phyloP scores from a whole-genome alignment of 1,284 basidiomycete species.

The Leccinum variabile region DNA sequence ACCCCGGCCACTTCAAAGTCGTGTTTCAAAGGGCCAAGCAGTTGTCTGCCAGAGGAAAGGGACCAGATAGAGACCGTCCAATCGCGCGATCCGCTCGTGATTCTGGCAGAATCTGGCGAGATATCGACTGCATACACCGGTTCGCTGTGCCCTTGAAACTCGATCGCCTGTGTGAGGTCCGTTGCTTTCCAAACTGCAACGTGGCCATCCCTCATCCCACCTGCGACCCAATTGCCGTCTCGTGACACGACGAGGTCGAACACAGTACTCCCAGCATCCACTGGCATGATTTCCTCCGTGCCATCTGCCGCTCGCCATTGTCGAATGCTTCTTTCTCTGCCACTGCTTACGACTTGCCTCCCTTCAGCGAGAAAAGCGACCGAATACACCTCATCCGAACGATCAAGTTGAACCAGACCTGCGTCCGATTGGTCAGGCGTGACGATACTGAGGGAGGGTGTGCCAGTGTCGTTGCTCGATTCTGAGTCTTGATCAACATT shows the following conservation, averaged over 20 bases:
- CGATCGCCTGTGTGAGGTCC: neutral
- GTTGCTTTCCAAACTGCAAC: neutral
- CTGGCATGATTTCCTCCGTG: neutral
- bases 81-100: neutral
- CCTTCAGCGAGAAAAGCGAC: neutral
- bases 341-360: neutral
- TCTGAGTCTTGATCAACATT: neutral
- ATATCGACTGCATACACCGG: neutral
- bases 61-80: neutral
- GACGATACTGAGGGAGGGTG: neutral
- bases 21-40: conserved; percentile 7
- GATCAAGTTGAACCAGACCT: neutral
- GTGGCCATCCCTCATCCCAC: neutral
- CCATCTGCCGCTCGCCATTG: neutral
- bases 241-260: neutral
- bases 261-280: neutral
- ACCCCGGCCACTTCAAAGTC: conserved; percentile 3
- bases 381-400: neutral
- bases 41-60: neutral
- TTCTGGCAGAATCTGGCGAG: neutral
- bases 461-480: neutral
- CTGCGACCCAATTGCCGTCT: neutral
- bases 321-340: neutral
- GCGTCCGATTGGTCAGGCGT: neutral
- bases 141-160: neutral